Base-by-base conservation (phyloP, 345 rosid genomes). In the Cochlearia excelsa region DNA sequence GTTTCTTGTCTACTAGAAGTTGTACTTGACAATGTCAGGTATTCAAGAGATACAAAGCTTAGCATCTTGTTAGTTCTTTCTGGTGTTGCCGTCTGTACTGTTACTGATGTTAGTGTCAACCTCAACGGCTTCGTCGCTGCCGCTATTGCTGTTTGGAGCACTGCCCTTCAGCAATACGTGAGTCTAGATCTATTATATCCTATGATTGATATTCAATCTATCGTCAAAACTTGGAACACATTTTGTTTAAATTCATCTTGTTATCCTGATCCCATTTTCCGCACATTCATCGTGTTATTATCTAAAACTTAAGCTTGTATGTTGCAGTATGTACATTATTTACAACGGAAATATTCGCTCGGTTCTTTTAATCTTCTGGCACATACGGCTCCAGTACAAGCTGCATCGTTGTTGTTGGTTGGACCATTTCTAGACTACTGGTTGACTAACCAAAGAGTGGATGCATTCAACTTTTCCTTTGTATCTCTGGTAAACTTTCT, bases 71-170 rank as follows among this genome's bases (percentile, higher is more conserved):
- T 94, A 39, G 99, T 94, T 59, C 97, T 94, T 63, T 69, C 89
- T 66, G 99, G 99, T 46, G 99, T 94, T 74, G 97, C 85, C 26
- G 96, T 94, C 28, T 94, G 99, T 67, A 94, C 99, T 31, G 99
- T 94, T 55, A 90, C 99, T 37, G 99, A 94, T 74, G 93, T 94
- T 59, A 90, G 99, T 79, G 97, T 90, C 54, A 94, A 94, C 63
- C 61, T 83, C 68, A 85, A 85, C 57, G 99, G 99, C 31, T 94
- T 90, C 63, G 57, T 90, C 37, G 96, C 99, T 55, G 95, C 99
- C 4, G 68, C 78, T n/a, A 73, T 94, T 8, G 99, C 95, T 47
- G 90, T 94, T 65, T 94, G 96, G 93, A 94, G 99, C 84, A 94
- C 97, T 9, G 82, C 99, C 6, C 75, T 94, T 66, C 99, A 90